A percentile compares a stretch with the other conserved stretches of the same genome.
Evolutionary conservation across 1,284 basidiomycete species (phyloP).

Genomic region (Somion occarium): DNA sequence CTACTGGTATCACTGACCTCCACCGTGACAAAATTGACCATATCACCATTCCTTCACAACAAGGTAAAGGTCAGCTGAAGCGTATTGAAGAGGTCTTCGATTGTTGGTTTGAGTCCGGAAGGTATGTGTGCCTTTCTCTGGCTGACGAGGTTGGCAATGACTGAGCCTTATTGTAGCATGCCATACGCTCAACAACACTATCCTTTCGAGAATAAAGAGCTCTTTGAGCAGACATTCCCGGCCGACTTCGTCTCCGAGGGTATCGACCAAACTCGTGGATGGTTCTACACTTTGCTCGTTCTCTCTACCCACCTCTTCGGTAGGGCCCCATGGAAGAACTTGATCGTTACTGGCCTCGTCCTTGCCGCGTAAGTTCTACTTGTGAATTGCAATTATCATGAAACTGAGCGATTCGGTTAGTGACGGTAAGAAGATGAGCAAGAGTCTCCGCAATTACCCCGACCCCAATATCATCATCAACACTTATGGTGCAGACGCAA

Average conservation of each 20-base stretch:
- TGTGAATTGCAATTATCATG: neutral
- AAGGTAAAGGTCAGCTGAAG: conserved; percentile 85
- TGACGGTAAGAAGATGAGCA: conserved; percentile 99
- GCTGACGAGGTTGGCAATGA: neutral
- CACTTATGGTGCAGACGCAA: conserved; percentile 94
- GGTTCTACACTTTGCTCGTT: conserved; percentile 99
- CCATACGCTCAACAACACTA: conserved; percentile 98
- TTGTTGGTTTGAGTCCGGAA: conserved; percentile 99
- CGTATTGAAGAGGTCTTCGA: conserved; percentile 98
- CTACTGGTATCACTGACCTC: conserved; percentile 84
- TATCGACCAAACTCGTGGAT: conserved; percentile 93
- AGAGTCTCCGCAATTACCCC: conserved; percentile 97
- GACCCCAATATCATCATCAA: conserved; percentile 92
- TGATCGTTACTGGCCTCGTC: conserved; percentile 95
- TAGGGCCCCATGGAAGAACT: conserved; percentile 96
- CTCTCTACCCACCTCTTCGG: conserved; percentile 93
- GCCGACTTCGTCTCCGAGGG: conserved; percentile 99
- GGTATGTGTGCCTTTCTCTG: conserved; percentile 40
- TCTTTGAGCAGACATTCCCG: conserved; percentile 83
- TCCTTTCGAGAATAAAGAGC: conserved; percentile 95
- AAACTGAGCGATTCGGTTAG: conserved; percentile 30
- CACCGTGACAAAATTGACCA: conserved; percentile 95
- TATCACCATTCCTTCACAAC: conserved; percentile 92
- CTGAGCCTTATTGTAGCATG: conserved; percentile 60
- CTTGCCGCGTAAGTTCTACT: conserved; percentile 73